Percentiles rank a stretch among this genome's conserved stretches.
Evolutionary conservation across 2,329 filamentous ascomycete species (phyloP).

Genomic region (Fusarium verrucosum): DNA sequence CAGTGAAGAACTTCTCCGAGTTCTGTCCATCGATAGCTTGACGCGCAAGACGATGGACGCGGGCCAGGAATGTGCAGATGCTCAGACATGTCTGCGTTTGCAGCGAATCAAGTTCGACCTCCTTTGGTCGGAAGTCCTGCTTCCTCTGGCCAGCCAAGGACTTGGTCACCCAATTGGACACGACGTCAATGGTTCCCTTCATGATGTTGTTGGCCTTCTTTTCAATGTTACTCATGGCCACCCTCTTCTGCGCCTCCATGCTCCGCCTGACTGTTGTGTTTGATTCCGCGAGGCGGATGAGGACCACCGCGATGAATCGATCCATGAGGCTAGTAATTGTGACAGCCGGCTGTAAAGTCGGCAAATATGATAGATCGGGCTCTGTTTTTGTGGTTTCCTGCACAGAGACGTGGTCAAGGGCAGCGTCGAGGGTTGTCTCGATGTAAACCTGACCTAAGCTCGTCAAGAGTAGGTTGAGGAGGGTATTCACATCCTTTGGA

Average conservation of each 20-base stretch:
- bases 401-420: conserved; percentile 75
- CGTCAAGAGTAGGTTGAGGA: conserved; percentile 83
- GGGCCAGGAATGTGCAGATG: conserved; percentile 81
- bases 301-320: conserved; percentile 87
- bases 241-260: conserved; percentile 83
- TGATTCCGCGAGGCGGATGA: conserved; percentile 86
- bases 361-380: conserved; percentile 86
- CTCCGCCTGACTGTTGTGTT: conserved; percentile 90
- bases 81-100: conserved; percentile 87
- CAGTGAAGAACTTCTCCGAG: conserved; percentile 80
- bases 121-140: conserved; percentile 87
- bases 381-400: conserved; percentile 85
- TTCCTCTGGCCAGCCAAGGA: conserved; percentile 83
- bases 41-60: conserved; percentile 69
- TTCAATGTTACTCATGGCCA: conserved; percentile 80
- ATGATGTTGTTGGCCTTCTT: conserved; percentile 76
- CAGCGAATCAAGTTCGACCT: conserved; percentile 80
- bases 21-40: conserved; percentile 85
- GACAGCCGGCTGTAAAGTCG: conserved; percentile 80
- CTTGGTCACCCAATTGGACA: conserved; percentile 78
- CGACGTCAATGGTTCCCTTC: conserved; percentile 69
- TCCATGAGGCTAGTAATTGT: conserved; percentile 93
- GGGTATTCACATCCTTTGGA: conserved; percentile 88
- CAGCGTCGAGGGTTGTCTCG: conserved; percentile 73
- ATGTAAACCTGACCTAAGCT: conserved; percentile 88